Evolutionary conservation across 2,329 filamentous ascomycete species (phyloP), one percentile per base, ranked within the genome.

Genomic region (Alternaria rosae): DNA sequence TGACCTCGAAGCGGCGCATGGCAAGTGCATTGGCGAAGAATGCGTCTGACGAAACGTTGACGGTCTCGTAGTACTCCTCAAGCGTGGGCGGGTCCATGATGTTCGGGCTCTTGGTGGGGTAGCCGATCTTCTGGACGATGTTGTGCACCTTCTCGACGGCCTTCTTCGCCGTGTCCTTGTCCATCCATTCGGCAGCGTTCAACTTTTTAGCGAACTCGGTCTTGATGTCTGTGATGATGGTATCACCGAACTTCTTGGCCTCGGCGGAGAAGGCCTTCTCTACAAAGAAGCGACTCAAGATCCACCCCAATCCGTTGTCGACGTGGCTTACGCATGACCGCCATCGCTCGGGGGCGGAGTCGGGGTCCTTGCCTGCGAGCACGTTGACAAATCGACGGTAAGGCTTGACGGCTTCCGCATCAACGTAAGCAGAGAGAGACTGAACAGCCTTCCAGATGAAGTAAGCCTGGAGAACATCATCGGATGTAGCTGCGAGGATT

Each of bases 191-290:
- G 1, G 87, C 86, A 3, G 80, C 77, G 35, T 85, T 82, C 47
- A 92, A 79, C 61, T 86, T 89, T 59, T 86, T 84, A 4, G 86
- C 84, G 69, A 92, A 92, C 20, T 87, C 84, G 15, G 85, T 82
- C 76, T 91, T 91, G 73, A 93, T 89, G 66, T 91, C 88, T 10
- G 85, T 85, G n/a, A 92, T 86, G 67, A 93, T 88, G 56, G 88
- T 84, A 60, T 92, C 88, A 15, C 89, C 89, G 47, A 91, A 86
- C 5, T 86, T 79, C 73, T 91, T 91, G 0, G 89, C 88, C 20
- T 87, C 85, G 12, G 88, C 84, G 0, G 88, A 87, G 70, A 92
- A 92, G 1, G 89, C 85, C 51, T 87, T 87, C 64, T 92, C 86
- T 2, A 92, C 83, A 65, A 89, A 93, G 79, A 92, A 92, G 21